Conservation (phyloP, 75 land plant species). For the Picea glauca region DNA sequence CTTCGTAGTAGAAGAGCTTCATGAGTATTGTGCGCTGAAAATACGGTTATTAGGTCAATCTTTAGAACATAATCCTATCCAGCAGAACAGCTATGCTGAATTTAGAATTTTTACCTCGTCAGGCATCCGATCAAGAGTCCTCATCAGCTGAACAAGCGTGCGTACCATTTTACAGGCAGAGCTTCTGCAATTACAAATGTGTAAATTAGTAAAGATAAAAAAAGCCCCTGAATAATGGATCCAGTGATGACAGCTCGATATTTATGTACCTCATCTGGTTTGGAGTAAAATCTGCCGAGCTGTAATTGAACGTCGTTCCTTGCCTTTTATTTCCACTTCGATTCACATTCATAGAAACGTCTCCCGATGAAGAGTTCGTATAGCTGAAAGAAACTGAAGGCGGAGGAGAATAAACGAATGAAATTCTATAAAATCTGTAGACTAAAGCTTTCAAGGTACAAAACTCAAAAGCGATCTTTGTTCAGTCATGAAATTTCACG, state of each 20-base stretch:
- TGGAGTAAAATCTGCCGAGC: constrained; percentile 45
- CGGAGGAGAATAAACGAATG: neutral
- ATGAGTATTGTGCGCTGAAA: constrained; percentile 91
- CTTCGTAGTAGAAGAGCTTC: constrained; percentile 93
- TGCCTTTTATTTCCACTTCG: constrained; percentile 53
- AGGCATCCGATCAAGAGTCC: constrained; percentile 84
- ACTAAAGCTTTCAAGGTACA: neutral
- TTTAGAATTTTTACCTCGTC: constrained; percentile 53
- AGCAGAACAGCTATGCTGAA: neutral
- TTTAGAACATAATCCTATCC: neutral
- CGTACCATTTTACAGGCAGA: constrained; percentile 92
- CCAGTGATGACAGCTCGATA: neutral
- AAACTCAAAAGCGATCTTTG: neutral
- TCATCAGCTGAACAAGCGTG: constrained; percentile 83
- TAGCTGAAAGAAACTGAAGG: constrained; percentile 77
- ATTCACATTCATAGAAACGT: constrained; percentile 62
- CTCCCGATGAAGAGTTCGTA: constrained; percentile 38
- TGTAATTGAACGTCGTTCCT: constrained; percentile 44
- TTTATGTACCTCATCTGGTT: constrained; percentile 53
- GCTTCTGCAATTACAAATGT: constrained; percentile 34
- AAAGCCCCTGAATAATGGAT: neutral
- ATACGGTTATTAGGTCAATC: neutral
- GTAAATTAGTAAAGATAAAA: no score
- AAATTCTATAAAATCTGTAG: neutral
- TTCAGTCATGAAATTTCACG: neutral